Percentiles rank a stretch among this genome's conserved stretches.
Conservation (phyloP, 306 rosid genomes). For the Morella rubra region DNA sequence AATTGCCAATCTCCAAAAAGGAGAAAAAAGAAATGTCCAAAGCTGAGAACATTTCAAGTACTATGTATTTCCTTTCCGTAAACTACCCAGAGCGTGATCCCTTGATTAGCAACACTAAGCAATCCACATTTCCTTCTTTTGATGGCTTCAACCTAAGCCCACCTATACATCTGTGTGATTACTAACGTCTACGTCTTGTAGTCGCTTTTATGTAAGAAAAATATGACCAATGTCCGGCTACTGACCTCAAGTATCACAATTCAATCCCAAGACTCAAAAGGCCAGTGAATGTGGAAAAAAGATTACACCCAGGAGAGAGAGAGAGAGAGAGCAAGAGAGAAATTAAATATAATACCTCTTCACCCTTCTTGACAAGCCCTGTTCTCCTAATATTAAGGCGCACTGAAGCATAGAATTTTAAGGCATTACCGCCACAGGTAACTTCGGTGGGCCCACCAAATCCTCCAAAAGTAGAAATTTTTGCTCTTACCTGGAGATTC, state of each 20-base stretch:
- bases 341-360: constrained; percentile 53
- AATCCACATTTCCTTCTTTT: background rate
- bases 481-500: constrained; percentile 69
- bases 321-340: background rate
- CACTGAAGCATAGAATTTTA: constrained; percentile 90
- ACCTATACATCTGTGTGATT: background rate
- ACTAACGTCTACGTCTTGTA: background rate
- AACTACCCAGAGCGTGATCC: background rate
- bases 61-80: background rate
- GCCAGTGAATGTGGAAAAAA: no score
- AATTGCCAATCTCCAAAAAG: constrained; percentile 1
- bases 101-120: background rate
- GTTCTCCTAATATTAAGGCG: constrained; percentile 70
- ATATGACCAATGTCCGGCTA: background rate
- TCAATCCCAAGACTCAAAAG: background rate
- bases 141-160: background rate
- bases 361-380: constrained; percentile 80
- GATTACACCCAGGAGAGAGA: no score
- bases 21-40: background rate
- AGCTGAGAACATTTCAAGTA: background rate
- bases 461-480: constrained; percentile 86
- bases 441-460: constrained; percentile 84
- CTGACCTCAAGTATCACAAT: background rate
- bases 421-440: constrained; percentile 92
- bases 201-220: background rate